A percentile compares a stretch with the other conserved stretches of the same genome.
Evolutionary conservation across 345 rosid genomes (phyloP).

Genomic region (Reutealis trisperma): DNA sequence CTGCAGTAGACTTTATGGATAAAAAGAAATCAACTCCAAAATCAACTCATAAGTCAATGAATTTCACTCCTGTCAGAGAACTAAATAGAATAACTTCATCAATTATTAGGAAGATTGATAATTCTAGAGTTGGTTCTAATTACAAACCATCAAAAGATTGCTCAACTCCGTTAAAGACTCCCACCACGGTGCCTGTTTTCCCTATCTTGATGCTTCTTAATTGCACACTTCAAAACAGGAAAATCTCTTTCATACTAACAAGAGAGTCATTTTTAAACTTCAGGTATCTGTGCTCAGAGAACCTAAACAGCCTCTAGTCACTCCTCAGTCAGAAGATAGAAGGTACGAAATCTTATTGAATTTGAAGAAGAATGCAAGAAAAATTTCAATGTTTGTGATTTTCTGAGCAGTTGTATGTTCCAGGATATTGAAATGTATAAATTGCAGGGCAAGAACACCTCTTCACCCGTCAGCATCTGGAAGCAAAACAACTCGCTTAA

Average conservation of each 20-base stretch:
- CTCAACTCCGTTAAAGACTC: constrained; percentile 67
- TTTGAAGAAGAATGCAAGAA: background rate
- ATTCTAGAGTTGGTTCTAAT: constrained; percentile 44
- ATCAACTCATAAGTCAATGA: constrained; percentile 50
- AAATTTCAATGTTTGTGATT: background rate
- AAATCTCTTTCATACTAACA: constrained; percentile 7
- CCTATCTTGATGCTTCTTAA: background rate
- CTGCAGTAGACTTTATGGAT: constrained; percentile 26
- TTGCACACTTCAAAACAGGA: background rate
- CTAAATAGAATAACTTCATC: constrained; percentile 53
- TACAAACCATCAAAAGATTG: constrained; percentile 53
- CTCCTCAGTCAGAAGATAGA: constrained; percentile 57
- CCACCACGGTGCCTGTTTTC: constrained; percentile 43
- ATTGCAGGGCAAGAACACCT: constrained; percentile 52
- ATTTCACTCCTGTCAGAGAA: constrained; percentile 72
- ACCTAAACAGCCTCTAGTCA: constrained; percentile 41
- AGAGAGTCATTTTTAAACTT: constrained; percentile 20
- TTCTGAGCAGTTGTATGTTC: background rate
- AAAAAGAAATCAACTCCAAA: constrained; percentile 54
- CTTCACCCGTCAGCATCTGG: constrained; percentile 44
- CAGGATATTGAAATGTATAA: background rate
- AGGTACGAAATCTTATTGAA: constrained; percentile 37
- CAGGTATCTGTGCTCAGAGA: constrained; percentile 46
- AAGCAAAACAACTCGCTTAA: constrained; percentile 53
- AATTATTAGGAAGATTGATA: constrained; percentile 60